These are phyloP conservation scores for Millerozyma miso DNA, from an alignment of 805 yeast genomes.

Conservation along the genomic window DNA sequence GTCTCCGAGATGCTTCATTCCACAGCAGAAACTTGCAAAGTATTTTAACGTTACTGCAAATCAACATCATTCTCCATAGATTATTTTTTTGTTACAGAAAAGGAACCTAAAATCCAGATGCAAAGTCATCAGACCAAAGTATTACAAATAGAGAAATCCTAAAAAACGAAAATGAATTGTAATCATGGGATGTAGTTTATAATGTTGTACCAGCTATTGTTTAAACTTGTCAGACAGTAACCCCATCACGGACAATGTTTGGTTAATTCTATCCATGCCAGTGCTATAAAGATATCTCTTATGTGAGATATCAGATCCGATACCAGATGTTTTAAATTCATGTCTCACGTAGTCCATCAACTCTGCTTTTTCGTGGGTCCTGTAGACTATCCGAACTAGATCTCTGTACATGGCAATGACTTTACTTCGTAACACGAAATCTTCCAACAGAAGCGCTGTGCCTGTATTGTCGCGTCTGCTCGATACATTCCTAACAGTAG, in stretches of 20 bases:
- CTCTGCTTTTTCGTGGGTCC: conserved; percentile 34
- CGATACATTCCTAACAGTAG: neutral
- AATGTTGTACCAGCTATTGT: no score
- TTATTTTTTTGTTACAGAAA: no score
- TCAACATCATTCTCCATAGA: no score
- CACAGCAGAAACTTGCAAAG: neutral
- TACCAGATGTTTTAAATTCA: conserved; percentile 28
- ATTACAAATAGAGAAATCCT: no score
- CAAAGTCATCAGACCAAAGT: no score
- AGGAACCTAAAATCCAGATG: no score
- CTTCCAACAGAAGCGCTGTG: conserved; percentile 28
- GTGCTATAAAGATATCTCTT: conserved; percentile 33
- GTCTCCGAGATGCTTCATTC: neutral
- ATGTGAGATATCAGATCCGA: conserved; percentile 28
- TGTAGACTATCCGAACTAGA: conserved; percentile 28
- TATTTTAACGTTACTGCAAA: no score
- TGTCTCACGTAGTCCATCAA: conserved; percentile 26
- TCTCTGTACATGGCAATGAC: conserved; percentile 31
- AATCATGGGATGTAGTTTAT: no score
- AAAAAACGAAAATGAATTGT: no score
- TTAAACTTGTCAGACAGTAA: neutral
- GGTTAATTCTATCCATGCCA: conserved; percentile 26
- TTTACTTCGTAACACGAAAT: conserved; percentile 35
- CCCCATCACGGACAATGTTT: conserved; percentile 22
- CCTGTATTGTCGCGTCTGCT: conserved; percentile 4